These are phyloP conservation scores for Wallemia mellicola DNA, from an alignment of 1,284 basidiomycete genomes.

Conservation along the genomic window DNA sequence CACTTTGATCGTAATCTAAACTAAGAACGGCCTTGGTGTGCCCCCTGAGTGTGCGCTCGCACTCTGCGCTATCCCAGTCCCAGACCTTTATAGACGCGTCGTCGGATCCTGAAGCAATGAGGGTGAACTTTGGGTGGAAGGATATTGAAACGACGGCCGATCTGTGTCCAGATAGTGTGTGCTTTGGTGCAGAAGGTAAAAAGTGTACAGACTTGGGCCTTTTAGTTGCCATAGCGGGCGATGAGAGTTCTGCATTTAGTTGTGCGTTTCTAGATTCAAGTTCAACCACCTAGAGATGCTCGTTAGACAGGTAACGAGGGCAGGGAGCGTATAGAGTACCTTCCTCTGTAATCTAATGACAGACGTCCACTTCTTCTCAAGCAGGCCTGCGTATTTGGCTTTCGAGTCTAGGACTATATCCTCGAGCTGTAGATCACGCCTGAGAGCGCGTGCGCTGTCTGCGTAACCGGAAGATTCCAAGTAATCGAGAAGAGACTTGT, in stretches of 20 bases:
- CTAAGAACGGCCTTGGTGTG: slow-evolving; percentile 69
- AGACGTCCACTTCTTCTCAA: slow-evolving; percentile 88
- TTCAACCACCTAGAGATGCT: slow-evolving; percentile 78
- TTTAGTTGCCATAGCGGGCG: slow-evolving; percentile 15
- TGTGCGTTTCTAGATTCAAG: slow-evolving; percentile 47
- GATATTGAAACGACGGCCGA: slow-evolving; percentile 38
- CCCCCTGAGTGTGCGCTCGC: slow-evolving; percentile 65
- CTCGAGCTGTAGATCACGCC: slow-evolving; percentile 12
- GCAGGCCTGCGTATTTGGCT: slow-evolving; percentile 45
- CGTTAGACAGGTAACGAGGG: not conserved
- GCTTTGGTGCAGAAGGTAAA: slow-evolving; percentile 49
- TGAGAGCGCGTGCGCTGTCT: not conserved
- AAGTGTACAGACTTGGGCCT: slow-evolving; percentile 29
- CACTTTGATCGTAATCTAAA: slow-evolving; percentile 61
- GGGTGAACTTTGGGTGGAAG: slow-evolving; percentile 46
- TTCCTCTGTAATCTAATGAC: slow-evolving; percentile 79
- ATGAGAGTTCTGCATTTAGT: slow-evolving; percentile 38
- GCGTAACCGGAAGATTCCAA: slow-evolving; percentile 30
- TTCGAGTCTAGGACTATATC: slow-evolving; percentile 53
- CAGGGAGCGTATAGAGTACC: slow-evolving; percentile 19
- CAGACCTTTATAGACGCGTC: slow-evolving; percentile 76
- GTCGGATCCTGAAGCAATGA: slow-evolving; percentile 66
- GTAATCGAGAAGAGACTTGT: slow-evolving; percentile 61
- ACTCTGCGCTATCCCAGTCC: slow-evolving; percentile 68
- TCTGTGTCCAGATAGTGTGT: slow-evolving; percentile 28